Evolutionary conservation across 176 grass and related monocot species (phyloP), one percentile per base, ranked within the genome.

Genomic region (Aegilops speltoides): DNA sequence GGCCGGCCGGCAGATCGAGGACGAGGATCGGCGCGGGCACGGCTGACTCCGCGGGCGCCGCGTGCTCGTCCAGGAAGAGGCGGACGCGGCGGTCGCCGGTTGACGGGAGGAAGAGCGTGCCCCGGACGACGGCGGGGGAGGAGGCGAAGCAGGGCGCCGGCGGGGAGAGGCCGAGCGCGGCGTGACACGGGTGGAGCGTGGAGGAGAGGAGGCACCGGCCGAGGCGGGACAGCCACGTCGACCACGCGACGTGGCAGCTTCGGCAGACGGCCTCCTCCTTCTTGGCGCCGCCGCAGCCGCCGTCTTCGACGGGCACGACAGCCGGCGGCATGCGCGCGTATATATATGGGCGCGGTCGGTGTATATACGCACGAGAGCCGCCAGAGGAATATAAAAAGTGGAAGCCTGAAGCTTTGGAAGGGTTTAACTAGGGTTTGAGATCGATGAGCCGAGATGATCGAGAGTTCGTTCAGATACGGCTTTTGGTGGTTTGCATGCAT

Each of bases 21-120:
- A 90, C 76, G 32, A 90, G 73, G 57, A 90, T 4, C 29, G 67
- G 57, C 22, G 37, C 50, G 14, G 48, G 24, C 4, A 19, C 85
- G 29, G 22, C 32, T 0, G 81, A 7, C 3, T 77, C 74, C 28
- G 26, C 26, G 8, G 31, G 57, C 19, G 13, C 65, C 10, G 80
- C 5, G 15, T 75, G 75, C n/a, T 85, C 85, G 64, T 93, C 88
- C 25, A 93, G 83, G 79, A 85, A 90, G 86, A 93, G 88, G 28
- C 81, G 81, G 41, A 90, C 61, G 63, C 85, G 88, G 24, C 82
- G 82, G 72, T 90, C 85, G 26, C 81, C 82, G 3, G 85, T 56
- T 34, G 82, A 70, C 26, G 89, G 89, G 15, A 86, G 45, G 86
- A 91, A 83, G 86, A 93, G 36, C 78, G 92, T 93, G 79, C 92